Conservation (phyloP, 1,284 basidiomycete species). For the Cryptococcus sp. region DNA sequence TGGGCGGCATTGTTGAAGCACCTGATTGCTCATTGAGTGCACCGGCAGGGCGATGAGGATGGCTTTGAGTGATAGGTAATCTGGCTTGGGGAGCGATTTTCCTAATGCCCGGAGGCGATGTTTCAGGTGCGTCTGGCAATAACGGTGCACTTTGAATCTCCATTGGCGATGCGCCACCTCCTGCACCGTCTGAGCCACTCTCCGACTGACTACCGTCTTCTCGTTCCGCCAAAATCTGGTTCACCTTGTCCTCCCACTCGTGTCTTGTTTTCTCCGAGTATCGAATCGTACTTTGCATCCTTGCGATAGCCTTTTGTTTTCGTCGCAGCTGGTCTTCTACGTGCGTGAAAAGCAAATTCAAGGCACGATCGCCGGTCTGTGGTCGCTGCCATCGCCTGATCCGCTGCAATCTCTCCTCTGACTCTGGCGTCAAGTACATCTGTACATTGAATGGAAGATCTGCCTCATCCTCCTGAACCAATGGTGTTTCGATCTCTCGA, state of each 20-base stretch:
- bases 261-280: slow-evolving; percentile 96
- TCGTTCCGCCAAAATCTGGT: slow-evolving; percentile 62
- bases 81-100: slow-evolving; percentile 48
- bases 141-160: slow-evolving; percentile 7
- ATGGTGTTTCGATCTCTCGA: slow-evolving; percentile 80
- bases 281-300: slow-evolving; percentile 96
- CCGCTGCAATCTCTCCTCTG: slow-evolving; percentile 77
- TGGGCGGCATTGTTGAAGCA: slow-evolving; percentile 5
- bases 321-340: slow-evolving; percentile 83
- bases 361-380: slow-evolving; percentile 77
- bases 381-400: slow-evolving; percentile 83
- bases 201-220: slow-evolving; percentile 57
- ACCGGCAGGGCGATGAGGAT: slow-evolving; percentile 37
- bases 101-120: slow-evolving; percentile 36
- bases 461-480: slow-evolving; percentile 84
- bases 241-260: slow-evolving; percentile 93
- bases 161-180: slow-evolving; percentile 9
- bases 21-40: slow-evolving; percentile 19
- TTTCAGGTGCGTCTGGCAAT: slow-evolving; percentile 24
- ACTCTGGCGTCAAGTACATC: slow-evolving; percentile 78
- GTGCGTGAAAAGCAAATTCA: slow-evolving; percentile 79
- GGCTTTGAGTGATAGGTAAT: slow-evolving; percentile 46
- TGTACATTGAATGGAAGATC: slow-evolving; percentile 91
- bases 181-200: slow-evolving; percentile 35
- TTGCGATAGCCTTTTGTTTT: slow-evolving; percentile 92